A percentile compares a stretch with the other conserved stretches of the same genome.
phyloP scores from a whole-genome alignment of 2,329 filamentous ascomycete genomes.

The Chaetoscypha palmicola region DNA sequence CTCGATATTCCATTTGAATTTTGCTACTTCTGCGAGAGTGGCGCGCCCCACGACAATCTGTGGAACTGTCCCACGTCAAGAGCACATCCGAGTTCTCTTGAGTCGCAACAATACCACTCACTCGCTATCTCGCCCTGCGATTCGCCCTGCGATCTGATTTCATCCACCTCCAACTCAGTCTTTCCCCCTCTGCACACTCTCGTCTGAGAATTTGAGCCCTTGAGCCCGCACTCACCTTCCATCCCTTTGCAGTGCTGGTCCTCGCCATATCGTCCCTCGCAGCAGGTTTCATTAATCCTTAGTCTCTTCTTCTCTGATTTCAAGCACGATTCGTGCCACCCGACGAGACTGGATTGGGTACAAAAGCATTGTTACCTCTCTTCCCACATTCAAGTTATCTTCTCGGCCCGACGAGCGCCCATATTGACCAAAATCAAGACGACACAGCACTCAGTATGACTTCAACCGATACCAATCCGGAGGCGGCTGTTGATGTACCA shows the following conservation, averaged over 20 bases:
- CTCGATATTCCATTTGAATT: no score
- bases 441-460: conserved; percentile 65
- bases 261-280: background rate
- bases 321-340: conserved; percentile 16
- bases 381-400: conserved; percentile 65
- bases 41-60: no score
- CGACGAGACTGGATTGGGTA: conserved; percentile 52
- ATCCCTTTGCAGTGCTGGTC: background rate
- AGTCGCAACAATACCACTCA: no score
- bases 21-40: no score
- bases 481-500: background rate
- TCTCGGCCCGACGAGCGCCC: conserved; percentile 61
- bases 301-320: background rate
- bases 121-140: background rate
- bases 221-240: background rate
- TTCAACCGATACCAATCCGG: conserved; percentile 33
- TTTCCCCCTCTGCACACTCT: background rate
- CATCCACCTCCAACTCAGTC: background rate
- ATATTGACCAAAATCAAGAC: conserved; percentile 64
- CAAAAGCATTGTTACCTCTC: conserved; percentile 60
- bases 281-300: background rate
- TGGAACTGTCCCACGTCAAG: no score
- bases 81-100: no score
- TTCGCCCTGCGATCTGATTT: background rate
- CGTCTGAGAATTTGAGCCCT: background rate